These are phyloP conservation scores for Infundibulicybe gibba DNA, from an alignment of 768 basidiomycete genomes.

Conservation along the genomic window DNA sequence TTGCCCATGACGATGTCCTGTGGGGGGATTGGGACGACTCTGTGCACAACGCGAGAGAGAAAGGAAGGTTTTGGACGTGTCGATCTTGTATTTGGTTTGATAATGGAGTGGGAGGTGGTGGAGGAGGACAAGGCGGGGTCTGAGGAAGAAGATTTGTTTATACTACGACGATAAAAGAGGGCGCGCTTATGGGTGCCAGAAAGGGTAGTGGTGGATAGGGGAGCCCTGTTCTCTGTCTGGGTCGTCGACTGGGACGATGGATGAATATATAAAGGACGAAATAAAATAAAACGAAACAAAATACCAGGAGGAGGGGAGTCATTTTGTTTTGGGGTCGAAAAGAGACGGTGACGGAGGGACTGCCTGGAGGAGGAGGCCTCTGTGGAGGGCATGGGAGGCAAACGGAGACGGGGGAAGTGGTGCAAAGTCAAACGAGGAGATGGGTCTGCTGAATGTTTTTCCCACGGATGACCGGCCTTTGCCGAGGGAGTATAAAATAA, in stretches of 20 bases:
- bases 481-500: constrained; percentile 10
- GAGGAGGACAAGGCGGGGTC: constrained; percentile 28
- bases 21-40: constrained; percentile 26
- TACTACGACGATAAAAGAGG: constrained; percentile 42
- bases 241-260: constrained; percentile 16
- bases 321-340: constrained; percentile 10
- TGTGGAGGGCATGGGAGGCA: not conserved
- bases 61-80: constrained; percentile 20
- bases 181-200: constrained; percentile 31
- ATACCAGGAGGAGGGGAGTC: no score
- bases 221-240: constrained; percentile 37
- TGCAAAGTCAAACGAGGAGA: not conserved
- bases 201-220: constrained; percentile 29
- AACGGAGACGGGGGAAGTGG: not conserved
- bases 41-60: constrained; percentile 28
- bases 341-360: constrained; percentile 29
- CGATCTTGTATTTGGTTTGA: constrained; percentile 19
- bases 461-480: constrained; percentile 2
- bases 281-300: no score
- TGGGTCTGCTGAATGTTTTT: no score
- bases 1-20: constrained; percentile 4
- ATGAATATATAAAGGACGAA: not conserved
- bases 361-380: constrained; percentile 3
- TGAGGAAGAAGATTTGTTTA: constrained; percentile 30
- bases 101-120: constrained; percentile 25